Evolutionary conservation across 2,329 filamentous ascomycete species (phyloP), one percentile per base, ranked within the genome.

Genomic region (Verticillium klebahnii): DNA sequence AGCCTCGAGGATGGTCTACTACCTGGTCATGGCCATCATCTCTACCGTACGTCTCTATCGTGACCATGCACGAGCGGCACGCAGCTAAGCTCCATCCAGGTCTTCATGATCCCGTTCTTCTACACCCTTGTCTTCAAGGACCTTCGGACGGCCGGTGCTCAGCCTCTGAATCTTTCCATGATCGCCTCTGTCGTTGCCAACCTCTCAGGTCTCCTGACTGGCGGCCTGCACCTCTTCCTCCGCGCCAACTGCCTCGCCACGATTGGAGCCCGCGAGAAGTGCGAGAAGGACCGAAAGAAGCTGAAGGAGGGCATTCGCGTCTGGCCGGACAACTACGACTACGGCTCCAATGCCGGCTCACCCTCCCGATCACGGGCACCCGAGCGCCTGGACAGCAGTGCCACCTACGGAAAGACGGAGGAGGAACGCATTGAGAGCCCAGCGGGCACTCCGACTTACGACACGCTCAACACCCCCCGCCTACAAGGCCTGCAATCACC

Each of bases 1-100:
- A 37, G 88, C 88, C 4, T 90, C 88, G 7, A 80, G 86, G 63
- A 90, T 90, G 85, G 84, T 89, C 12, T 91, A 89, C 70, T 90
- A 88, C 69, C 76, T 89, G 65, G 72, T 81, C 1, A 71, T 89
- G 59, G 85, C 80, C 17, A 75, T 86, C 60, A 72, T 84, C 57
- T 85, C 81, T 60, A 85, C 82, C 70, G 87, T 89, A 68, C 74
- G 83, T 76, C 32, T 60, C 32, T 60, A 8, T 62, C 52, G 12
- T 8, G n/a, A 52, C n/a, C 19, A 12, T 9, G 12, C 3, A 23
- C 9, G n/a, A 25, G 29, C 15, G 29, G 14, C 34, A 61, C 52
- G n/a, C n/a, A 45, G 23, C 72, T 79, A 67, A 79, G 63, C 5
- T 6, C 6, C 9, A 3, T 1, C 5, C 36, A 88, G 85, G 76